Conservation (phyloP, 495 filamentous ascomycete species). For the Tuber brumale region DNA sequence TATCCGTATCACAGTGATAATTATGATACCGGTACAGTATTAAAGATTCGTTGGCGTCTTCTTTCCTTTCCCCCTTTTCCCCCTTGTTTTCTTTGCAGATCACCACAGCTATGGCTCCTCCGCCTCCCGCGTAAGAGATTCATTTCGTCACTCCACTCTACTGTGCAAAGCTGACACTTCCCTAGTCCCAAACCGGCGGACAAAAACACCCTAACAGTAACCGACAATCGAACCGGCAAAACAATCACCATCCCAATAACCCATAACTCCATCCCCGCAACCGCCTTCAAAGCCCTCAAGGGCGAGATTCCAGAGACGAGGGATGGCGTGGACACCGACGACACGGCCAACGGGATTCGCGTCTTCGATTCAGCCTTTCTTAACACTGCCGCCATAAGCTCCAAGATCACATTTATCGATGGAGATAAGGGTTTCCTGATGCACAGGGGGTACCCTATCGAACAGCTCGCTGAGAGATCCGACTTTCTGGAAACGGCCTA, state of each 20-base stretch:
- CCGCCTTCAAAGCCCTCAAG: constrained; percentile 49
- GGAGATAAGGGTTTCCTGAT: constrained; percentile 44
- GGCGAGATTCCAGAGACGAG: constrained; percentile 26
- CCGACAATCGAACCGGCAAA: constrained; percentile 49
- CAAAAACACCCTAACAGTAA: constrained; percentile 44
- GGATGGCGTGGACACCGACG: constrained; percentile 33
- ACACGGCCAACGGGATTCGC: constrained; percentile 45
- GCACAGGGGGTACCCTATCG: constrained; percentile 47
- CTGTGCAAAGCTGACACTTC: constrained; percentile 13
- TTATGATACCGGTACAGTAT: background rate
- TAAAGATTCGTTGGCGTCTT: background rate
- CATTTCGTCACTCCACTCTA: background rate
- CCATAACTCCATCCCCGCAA: constrained; percentile 49
- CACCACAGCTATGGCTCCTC: background rate
- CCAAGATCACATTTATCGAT: constrained; percentile 52
- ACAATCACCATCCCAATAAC: constrained; percentile 51
- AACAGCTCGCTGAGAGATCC: constrained; percentile 44
- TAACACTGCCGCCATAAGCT: constrained; percentile 51
- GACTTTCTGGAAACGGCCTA: constrained; percentile 47
- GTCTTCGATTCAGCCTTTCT: constrained; percentile 52
- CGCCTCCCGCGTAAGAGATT: background rate
- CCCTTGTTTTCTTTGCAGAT: background rate
- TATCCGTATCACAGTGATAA: no score
- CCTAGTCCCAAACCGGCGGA: constrained; percentile 17
- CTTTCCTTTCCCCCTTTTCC: background rate